Conservation (phyloP, 2,329 filamentous ascomycete species). For the Hymenoscyphus fructigenus region DNA sequence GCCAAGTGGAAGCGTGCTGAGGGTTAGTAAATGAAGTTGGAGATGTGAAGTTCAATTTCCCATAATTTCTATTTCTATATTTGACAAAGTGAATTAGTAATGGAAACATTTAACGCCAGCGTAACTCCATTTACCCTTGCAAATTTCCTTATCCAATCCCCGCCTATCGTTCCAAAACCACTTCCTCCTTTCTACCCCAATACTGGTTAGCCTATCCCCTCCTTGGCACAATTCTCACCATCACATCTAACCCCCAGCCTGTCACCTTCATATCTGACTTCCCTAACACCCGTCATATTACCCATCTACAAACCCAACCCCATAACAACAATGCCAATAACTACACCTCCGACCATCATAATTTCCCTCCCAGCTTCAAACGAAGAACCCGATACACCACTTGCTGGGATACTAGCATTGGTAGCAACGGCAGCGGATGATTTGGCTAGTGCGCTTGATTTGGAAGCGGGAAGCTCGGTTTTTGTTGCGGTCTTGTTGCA, state of each 20-base stretch:
- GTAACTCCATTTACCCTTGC: not conserved
- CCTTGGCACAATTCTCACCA: too few relatives aligned
- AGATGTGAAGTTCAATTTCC: not conserved
- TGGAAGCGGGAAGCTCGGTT: not conserved
- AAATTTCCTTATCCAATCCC: not conserved
- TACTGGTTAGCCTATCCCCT: too few relatives aligned
- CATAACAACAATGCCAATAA: not conserved
- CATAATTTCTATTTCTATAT: not conserved
- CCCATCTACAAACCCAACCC: slow-evolving; percentile 2
- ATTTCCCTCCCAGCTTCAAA: not conserved
- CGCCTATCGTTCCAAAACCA: too few relatives aligned
- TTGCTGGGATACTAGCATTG: not conserved
- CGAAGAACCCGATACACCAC: not conserved
- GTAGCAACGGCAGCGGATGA: not conserved
- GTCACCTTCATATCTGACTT: not conserved
- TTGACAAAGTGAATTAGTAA: not conserved
- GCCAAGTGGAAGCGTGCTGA: too few relatives aligned
- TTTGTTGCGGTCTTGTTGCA: not conserved
- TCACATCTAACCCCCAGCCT: not conserved
- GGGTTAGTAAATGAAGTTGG: too few relatives aligned
- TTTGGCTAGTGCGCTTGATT: not conserved
- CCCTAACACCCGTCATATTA: not conserved
- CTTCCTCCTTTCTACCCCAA: too few relatives aligned
- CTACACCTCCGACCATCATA: not conserved
- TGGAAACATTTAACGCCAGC: not conserved